These are phyloP conservation scores for Carex cristatella DNA, from an alignment of 176 grass and related monocot species.

Conservation along the genomic window DNA sequence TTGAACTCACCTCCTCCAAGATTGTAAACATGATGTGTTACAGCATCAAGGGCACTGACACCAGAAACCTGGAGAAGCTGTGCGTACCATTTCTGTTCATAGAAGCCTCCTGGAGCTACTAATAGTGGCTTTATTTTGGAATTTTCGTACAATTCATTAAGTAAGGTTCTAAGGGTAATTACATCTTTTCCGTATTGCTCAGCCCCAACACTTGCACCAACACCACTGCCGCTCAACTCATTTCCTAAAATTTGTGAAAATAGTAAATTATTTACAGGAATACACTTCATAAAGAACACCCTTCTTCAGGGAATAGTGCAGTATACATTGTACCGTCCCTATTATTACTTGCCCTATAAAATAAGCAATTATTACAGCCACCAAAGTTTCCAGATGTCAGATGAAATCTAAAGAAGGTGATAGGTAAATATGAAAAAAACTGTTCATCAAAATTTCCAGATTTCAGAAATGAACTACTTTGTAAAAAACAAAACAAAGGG, in stretches of 20 bases:
- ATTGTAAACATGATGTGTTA: slow-evolving; percentile 99
- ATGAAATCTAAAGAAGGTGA: background rate
- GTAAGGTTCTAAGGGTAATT: slow-evolving; percentile 54
- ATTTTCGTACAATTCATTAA: slow-evolving; percentile 47
- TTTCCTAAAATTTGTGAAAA: slow-evolving; percentile 50
- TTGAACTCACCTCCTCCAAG: slow-evolving; percentile 73
- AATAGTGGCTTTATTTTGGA: slow-evolving; percentile 45
- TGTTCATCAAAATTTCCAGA: background rate
- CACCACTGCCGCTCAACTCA: slow-evolving; percentile 80
- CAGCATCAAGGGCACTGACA: slow-evolving; percentile 41
- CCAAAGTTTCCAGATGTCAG: background rate
- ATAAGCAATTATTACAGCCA: background rate
- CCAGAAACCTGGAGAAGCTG: slow-evolving; percentile 72
- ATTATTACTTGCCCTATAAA: background rate
- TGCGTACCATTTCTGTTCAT: slow-evolving; percentile 61
- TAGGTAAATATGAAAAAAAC: background rate
- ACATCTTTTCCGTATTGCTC: slow-evolving; percentile 78
- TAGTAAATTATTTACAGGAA: background rate
- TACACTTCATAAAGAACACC: background rate
- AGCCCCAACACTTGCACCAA: slow-evolving; percentile 67
- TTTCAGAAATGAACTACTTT: background rate
- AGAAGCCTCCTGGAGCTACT: slow-evolving; percentile 92
- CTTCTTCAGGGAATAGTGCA: background rate
- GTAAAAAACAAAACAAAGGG: slow-evolving; percentile 4
- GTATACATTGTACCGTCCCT: background rate